phyloP scores from a whole-genome alignment of 768 basidiomycete genomes.

The Lactarius trivialis region DNA sequence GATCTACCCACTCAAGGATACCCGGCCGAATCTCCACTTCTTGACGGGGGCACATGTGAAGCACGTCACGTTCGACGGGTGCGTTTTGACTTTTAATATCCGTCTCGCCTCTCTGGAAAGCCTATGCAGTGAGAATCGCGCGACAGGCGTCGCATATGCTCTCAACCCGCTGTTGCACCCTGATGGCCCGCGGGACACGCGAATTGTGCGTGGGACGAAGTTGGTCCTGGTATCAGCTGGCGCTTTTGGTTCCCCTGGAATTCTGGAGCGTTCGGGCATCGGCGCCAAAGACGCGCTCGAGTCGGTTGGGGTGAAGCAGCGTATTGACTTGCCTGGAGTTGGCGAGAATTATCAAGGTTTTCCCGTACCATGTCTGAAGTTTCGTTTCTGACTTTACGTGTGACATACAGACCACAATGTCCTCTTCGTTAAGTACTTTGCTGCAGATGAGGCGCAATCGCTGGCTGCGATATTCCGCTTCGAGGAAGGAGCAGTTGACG shows the following conservation, averaged over 20 bases:
- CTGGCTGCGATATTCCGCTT: conserved; percentile 21
- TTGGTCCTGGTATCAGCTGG: conserved; percentile 38
- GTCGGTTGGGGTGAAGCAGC: conserved; percentile 25
- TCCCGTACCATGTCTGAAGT: background rate
- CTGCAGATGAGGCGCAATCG: conserved; percentile 19
- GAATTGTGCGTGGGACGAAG: conserved; percentile 28
- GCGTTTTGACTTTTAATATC: background rate
- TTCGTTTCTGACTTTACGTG: background rate
- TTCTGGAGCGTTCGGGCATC: conserved; percentile 50
- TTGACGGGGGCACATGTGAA: conserved; percentile 32
- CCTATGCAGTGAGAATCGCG: conserved; percentile 29
- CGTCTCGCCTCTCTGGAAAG: background rate
- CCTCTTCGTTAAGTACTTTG: conserved; percentile 16
- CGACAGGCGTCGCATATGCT: conserved; percentile 35
- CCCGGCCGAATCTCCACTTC: conserved; percentile 30
- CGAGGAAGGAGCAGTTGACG: conserved; percentile 17
- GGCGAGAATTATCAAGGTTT: conserved; percentile 36
- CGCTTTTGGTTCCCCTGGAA: conserved; percentile 39
- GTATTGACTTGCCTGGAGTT: conserved; percentile 36
- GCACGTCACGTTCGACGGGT: conserved; percentile 33
- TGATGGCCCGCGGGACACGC: conserved; percentile 5
- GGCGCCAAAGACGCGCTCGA: conserved; percentile 31
- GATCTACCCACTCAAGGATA: conserved; percentile 31
- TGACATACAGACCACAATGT: conserved; percentile 14
- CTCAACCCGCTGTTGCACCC: conserved; percentile 27